Evolutionary conservation across 2,329 filamentous ascomycete genomes (phyloP), one percentile per base, ranked within the genome.

Genomic region (Apiospora pterosperma): DNA sequence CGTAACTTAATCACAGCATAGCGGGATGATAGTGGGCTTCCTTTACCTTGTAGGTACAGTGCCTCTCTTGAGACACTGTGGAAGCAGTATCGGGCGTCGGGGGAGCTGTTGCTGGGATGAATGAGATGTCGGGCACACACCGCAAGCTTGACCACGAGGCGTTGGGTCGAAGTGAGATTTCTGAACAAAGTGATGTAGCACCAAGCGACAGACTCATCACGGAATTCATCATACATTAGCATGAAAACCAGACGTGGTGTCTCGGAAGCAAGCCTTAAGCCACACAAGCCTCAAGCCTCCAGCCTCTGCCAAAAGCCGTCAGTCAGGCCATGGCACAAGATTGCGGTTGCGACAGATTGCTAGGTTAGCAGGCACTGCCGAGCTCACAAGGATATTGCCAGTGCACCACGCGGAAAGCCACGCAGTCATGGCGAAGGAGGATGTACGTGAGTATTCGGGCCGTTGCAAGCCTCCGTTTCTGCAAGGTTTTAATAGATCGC

Each of bases 381-480:
- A 21, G 16, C 28, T 25, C 28, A n/a, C 48, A 55, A 7, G 48
- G 48, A 55, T 34, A 55, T 55, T 55, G 48, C 48, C 48, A 19
- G 48, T 34, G 25, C 34, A 28, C 48, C 48, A 55, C 48, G 48
- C 8, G 48, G 48, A 34, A n/a, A 19, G 44, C 16, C 44, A 55
- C 16, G 25, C 48, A 55, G 48, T 55, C 28, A 55, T 34, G 28
- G 48, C 19, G 48, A 21, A 19, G 6, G 48, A 34, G n/a, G n/a
- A n/a, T n/a, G n/a, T n/a, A n/a, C n/a, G 28, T 34, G 8, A 34
- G 16, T 55, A 55, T 55, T 55, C 48, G 48, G 48, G 48, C 48
- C 48, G 48, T 55, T 55, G 25, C 48, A 55, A 55, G 48, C 48
- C 48, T 55, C 48, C 48, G n/a, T n/a, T 55, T 19, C 48, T 55